A percentile compares a stretch with the other conserved stretches of the same genome.
phyloP scores from a whole-genome alignment of 306 rosid genomes.

The Vicia faba region DNA sequence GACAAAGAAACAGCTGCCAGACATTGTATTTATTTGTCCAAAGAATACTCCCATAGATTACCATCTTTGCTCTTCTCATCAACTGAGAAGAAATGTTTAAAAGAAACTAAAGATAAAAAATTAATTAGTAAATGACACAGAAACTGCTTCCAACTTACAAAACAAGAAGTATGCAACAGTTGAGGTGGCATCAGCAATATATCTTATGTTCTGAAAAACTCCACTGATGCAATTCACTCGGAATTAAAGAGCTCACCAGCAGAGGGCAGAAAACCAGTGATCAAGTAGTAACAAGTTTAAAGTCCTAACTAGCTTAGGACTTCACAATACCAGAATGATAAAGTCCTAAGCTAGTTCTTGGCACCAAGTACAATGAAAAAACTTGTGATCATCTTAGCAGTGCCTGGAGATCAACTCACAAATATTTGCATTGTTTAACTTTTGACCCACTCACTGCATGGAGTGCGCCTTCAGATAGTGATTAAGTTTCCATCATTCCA shows the following conservation, averaged over 20 bases:
- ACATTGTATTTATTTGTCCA: neutral
- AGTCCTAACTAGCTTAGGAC: conserved; percentile 20
- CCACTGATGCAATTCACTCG: conserved; percentile 2
- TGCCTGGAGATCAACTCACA: conserved; percentile 13
- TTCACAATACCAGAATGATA: conserved; percentile 10
- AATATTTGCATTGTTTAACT: conserved; percentile 16
- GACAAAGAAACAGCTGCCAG: conserved; percentile 15
- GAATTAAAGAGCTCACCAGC: conserved; percentile 14
- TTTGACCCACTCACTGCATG: neutral
- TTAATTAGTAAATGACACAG: conserved; percentile 5
- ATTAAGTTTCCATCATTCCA: conserved; percentile 23
- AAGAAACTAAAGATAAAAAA: conserved; percentile 6
- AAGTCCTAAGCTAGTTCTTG: conserved; percentile 28
- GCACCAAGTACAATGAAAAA: conserved; percentile 12
- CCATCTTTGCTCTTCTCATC: conserved; percentile 15
- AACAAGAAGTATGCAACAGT: conserved; percentile 19
- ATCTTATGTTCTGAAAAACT: conserved; percentile 6
- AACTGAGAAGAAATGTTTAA: conserved; percentile 25
- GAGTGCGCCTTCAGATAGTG: conserved; percentile 20
- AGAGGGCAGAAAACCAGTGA: conserved; percentile 11
- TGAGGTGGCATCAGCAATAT: conserved; percentile 5
- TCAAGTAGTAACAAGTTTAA: conserved; percentile 13
- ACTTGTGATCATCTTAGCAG: conserved; percentile 12
- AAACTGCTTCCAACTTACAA: conserved; percentile 1
- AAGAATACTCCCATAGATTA: conserved; percentile 8